These are phyloP conservation scores for Sporothrix sp. DNA, from an alignment of 2,329 filamentous ascomycete genomes.

Conservation along the genomic window DNA sequence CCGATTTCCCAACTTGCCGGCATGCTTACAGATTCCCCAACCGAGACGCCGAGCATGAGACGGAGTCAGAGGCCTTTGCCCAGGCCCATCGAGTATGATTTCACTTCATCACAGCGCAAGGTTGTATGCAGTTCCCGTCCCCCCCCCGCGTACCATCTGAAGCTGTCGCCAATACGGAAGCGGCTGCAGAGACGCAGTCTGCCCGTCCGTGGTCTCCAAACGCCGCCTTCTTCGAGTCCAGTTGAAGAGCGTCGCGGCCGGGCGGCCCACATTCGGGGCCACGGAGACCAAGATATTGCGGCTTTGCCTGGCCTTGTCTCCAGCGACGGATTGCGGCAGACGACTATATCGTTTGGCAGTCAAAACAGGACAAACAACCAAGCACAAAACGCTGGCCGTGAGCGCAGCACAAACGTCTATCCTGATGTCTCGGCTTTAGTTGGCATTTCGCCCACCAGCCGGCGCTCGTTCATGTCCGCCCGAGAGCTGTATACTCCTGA, in stretches of 20 bases:
- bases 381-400: not conserved
- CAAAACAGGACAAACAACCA: too few relatives aligned
- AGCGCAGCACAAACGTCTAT: too few relatives aligned
- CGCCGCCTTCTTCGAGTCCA: slow-evolving; percentile 13
- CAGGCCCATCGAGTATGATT: not conserved
- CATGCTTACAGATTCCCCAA: not conserved
- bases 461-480: not conserved
- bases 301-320: slow-evolving; percentile 1
- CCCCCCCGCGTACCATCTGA: not conserved
- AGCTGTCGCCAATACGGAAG: not conserved
- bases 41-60: not conserved
- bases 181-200: not conserved
- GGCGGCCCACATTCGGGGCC: too few relatives aligned
- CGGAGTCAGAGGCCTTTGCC: not conserved
- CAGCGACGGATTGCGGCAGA: slow-evolving; percentile 12
- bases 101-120: not conserved
- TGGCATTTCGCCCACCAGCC: not conserved
- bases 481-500: not conserved
- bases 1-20: not conserved
- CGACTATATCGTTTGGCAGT: slow-evolving; percentile 11
- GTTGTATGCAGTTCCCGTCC: too few relatives aligned
- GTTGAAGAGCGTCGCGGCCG: not conserved
- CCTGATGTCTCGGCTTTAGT: too few relatives aligned
- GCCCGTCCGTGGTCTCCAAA: slow-evolving; percentile 2
- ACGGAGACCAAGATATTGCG: too few relatives aligned